Evolutionary conservation across 2,329 filamentous ascomycete genomes (phyloP).

Genomic region (Xylaria sp.): DNA sequence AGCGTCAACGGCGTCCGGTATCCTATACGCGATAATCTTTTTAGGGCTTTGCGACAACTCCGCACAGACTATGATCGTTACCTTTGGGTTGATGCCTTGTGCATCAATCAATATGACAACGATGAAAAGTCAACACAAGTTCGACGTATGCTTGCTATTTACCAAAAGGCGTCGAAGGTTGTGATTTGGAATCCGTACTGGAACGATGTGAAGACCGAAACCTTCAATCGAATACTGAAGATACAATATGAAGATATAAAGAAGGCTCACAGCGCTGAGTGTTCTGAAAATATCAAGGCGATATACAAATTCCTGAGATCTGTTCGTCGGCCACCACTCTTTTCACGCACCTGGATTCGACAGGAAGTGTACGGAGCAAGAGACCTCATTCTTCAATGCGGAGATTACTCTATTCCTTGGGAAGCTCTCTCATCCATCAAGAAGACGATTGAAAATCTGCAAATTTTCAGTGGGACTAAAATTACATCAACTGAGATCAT

Average conservation of each 20-base stretch:
- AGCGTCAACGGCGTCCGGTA: neutral
- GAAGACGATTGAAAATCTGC: neutral
- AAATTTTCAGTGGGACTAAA: neutral
- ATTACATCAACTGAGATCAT: neutral
- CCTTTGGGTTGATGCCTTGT: constrained; percentile 1
- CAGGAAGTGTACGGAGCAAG: neutral
- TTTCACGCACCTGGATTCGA: neutral
- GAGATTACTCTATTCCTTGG: neutral
- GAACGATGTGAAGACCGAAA: neutral
- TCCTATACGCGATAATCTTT: neutral
- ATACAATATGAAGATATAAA: neutral
- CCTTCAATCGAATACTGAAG: neutral
- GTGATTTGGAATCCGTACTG: neutral
- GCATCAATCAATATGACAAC: neutral
- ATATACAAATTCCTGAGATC: neutral
- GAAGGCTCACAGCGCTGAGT: neutral
- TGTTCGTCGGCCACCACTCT: neutral
- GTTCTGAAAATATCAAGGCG: neutral
- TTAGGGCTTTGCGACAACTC: neutral
- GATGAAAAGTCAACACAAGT: constrained; percentile 2
- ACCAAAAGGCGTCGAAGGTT: neutral
- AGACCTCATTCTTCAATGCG: neutral
- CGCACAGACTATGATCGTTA: neutral
- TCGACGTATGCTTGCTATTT: neutral
- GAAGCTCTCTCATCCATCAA: neutral